Evolutionary conservation across 768 basidiomycete species (phyloP), one percentile per base, ranked within the genome.

Genomic region (Boletus huronensis): DNA sequence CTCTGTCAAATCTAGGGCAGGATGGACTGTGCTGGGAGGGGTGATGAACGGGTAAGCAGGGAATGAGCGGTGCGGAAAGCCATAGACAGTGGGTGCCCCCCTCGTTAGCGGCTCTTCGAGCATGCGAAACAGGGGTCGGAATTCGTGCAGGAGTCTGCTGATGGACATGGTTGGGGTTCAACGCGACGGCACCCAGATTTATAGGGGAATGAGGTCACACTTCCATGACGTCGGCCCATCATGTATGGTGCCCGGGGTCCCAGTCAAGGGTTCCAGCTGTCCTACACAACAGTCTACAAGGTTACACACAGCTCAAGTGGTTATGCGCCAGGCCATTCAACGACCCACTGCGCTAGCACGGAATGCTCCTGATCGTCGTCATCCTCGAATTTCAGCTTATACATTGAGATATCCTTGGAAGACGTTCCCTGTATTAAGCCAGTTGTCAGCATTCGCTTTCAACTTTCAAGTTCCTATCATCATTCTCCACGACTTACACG

Each of bases 361-460:
- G 77, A 63, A 62, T 91, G 88, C 55, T 88, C 86, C 69, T 88
- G 88, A 63, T 90, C 86, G 58, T 91, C 90, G 58, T 93, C 91
- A 59, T 93, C 91, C 67, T 93, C 91, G 58, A 93, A 93, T 64
- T 88, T 89, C 25, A 93, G 78, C 69, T 86, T 87, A 71, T 93
- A 93, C 52, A 73, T 73, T 1, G 83, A 79, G 48, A 75, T 73
- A 54, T 78, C 71, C 62, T 82, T 85, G 21, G 77, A 69, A 28
- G 79, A 75, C 5, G 50, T 53, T 50, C 61, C 60, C 70, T 71
- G 40, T 29, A 54, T 54, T 10, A 43, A 42, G 47, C 50, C 57
- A 39, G 6, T 11, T 5, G 25, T 69, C 25, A 66, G 50, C 36
- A 32, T 43, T 38, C 31, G 25, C 11, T 45, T 53, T 53, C 44